Base-by-base conservation (phyloP, 2,329 filamentous ascomycete genomes). In the Pochonia chlamydosporia region DNA sequence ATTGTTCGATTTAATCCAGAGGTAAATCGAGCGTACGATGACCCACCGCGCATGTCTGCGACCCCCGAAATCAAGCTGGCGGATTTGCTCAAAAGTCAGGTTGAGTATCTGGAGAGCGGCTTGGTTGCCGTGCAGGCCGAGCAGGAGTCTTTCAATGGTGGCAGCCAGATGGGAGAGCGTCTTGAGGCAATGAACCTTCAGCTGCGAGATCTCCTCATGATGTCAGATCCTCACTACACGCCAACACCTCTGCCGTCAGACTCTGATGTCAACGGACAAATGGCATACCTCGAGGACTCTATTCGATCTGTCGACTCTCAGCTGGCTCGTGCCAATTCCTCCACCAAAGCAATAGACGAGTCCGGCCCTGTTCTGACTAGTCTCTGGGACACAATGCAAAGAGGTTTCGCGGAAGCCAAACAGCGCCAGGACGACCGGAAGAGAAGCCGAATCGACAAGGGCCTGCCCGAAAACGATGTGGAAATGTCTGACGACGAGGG, bases 61-160 rank as follows among this genome's bases (percentile, higher is more conserved):
- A 46, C 48, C 20, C 55, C 54, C 50, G 58, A 56, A 33, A 62
- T 50, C 55, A 69, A 74, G 44, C 64, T 75, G 13, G 72, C 71
- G 7, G 70, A 73, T 16, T 66, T 73, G 47, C 63, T 84, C 20
- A 63, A 64, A 24, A 69, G 60, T 33, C 85, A 91, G 58, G 65
- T 93, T 18, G 79, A 84, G 35, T 91, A 89, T 57, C 71, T 95
- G 3, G 82, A 87, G 49, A 78, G 78, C 55, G 80, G 81, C 1
- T 67, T 93, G 26, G 69, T 73, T 25, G 74, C 75, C 8, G 76
- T 91, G 10, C 72, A 74, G 31, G 72, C 78, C 14, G 80, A 82
- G 54, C 77, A 83, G 56, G 68, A 73, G 43, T 67, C 73, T 48
- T 60, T 54, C 7, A 42, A 51, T 1, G 56, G 55, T 2, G 51